Evolutionary conservation across 768 basidiomycete genomes (phyloP), one percentile per base, ranked within the genome.

Genomic region (Peribolospora baueri): DNA sequence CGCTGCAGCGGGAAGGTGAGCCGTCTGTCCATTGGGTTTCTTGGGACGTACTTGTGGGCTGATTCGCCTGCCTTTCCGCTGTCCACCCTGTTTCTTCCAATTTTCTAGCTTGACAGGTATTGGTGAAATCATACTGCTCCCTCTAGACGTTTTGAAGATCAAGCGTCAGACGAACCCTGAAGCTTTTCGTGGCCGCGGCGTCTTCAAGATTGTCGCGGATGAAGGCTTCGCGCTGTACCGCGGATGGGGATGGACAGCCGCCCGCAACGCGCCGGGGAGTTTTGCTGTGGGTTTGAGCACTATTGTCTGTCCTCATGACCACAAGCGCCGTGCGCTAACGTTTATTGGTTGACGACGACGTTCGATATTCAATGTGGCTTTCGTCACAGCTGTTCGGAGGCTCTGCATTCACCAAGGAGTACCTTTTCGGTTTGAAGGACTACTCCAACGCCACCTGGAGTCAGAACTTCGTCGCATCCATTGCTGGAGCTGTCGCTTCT

Each of bases 41-140:
- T 36, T 7, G 9, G 3, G n/a, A 42, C 11, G 4, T 8, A 1
- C 4, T 43, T n/a, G 42, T 14, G 25, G 50, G 49, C 40, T 37
- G 5, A 39, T 6, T 50, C 42, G 42, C 25, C 25, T 25, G 25
- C 1, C 25, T 25, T 25, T 25, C 25, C 25, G 25, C 25, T 25
- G 25, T 25, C 25, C 25, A 25, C 25, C 25, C 25, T 25, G 25
- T 25, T 1, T 25, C 25, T 25, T 42, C 42, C 47, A 41, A 4
- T 41, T 25, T 25, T 42, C 8, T 57, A 77, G 76, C 63, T 62
- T 77, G 65, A 78, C 76, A 11, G 77, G 77, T 61, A 93, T 98
- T 61, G 91, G 91, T 65, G 91, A 98, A 77, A 90, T 97, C 59
- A 88, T 91, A 42, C 79, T 98, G n/a, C 77, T 98, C 42, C 91